Conservation (phyloP, 768 basidiomycete genomes). For the Agaricus blazei region DNA sequence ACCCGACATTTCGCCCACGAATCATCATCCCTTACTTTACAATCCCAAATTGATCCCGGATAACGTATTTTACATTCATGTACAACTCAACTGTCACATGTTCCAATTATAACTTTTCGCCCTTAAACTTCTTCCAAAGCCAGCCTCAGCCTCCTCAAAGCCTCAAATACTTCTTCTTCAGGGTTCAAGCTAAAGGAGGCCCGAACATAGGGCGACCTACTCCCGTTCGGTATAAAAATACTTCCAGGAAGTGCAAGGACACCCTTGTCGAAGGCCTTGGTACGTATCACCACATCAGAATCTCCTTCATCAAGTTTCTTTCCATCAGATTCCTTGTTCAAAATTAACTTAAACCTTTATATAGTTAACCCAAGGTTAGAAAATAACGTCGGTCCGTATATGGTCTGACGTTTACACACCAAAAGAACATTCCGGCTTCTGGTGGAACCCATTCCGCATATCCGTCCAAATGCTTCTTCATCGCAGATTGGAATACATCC, state of each 20-base stretch:
- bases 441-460: conserved; percentile 71
- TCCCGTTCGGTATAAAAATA: conserved; percentile 71
- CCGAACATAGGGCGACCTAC: conserved; percentile 70
- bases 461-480: conserved; percentile 71
- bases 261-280: conserved; percentile 71
- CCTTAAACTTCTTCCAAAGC: conserved; percentile 28
- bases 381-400: not conserved
- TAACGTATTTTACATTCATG: not conserved
- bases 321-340: conserved; percentile 23
- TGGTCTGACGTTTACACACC: conserved; percentile 38
- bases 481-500: conserved; percentile 72
- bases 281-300: conserved; percentile 67
- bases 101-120: not conserved
- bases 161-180: conserved; percentile 70
- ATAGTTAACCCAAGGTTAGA: not conserved
- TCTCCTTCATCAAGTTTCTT: conserved; percentile 41
- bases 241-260: conserved; percentile 89
- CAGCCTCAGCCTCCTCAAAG: conserved; percentile 52
- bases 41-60: not conserved
- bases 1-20: no score
- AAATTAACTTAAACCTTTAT: conserved; percentile 64
- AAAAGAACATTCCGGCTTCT: conserved; percentile 87
- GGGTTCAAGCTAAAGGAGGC: conserved; percentile 73
- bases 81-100: no score
- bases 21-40: no score